phyloP scores from a whole-genome alignment of 2,329 filamentous ascomycete genomes.

The Aspergillus felis region DNA sequence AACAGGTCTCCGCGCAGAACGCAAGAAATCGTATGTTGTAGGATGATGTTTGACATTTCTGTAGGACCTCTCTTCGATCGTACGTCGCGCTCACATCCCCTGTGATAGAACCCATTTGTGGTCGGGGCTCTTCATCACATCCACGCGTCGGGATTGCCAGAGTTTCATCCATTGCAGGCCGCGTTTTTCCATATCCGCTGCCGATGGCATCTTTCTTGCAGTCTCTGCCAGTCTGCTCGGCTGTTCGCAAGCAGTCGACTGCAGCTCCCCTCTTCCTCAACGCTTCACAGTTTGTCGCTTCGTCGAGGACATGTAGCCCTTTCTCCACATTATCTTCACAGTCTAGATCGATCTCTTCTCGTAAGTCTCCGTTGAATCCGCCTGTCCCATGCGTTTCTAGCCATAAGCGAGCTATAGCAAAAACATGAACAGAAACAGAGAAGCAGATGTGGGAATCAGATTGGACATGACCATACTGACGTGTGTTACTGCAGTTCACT shows the following conservation, averaged over 20 bases:
- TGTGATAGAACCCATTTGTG: neutral
- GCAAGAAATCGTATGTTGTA: slow-evolving; percentile 19
- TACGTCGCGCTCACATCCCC: slow-evolving; percentile 1
- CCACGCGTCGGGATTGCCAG: slow-evolving; percentile 5
- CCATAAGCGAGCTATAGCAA: neutral
- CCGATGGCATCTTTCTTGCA: slow-evolving; percentile 30
- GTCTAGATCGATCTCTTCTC: slow-evolving; percentile 22
- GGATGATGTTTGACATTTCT: slow-evolving; percentile 6
- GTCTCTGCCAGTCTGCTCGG: slow-evolving; percentile 28
- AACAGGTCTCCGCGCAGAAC: slow-evolving; percentile 20
- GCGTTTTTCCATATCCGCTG: slow-evolving; percentile 1
- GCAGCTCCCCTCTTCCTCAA: slow-evolving; percentile 25
- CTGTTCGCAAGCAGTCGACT: slow-evolving; percentile 34
- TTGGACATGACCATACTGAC: slow-evolving; percentile 9
- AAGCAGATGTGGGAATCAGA: neutral
- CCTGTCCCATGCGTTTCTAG: slow-evolving; percentile 2
- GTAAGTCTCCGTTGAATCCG: slow-evolving; percentile 25
- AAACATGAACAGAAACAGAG: neutral
- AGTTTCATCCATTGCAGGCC: slow-evolving; percentile 4
- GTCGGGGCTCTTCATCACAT: neutral
- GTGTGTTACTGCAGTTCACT: slow-evolving; percentile 13
- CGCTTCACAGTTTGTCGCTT: slow-evolving; percentile 24
- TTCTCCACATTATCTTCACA: slow-evolving; percentile 27
- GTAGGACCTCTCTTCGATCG: slow-evolving; percentile 3
- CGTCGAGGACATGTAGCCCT: slow-evolving; percentile 26